These are phyloP conservation scores for Botrytis tulipae DNA, from an alignment of 2,329 filamentous ascomycete species.

Conservation along the genomic window DNA sequence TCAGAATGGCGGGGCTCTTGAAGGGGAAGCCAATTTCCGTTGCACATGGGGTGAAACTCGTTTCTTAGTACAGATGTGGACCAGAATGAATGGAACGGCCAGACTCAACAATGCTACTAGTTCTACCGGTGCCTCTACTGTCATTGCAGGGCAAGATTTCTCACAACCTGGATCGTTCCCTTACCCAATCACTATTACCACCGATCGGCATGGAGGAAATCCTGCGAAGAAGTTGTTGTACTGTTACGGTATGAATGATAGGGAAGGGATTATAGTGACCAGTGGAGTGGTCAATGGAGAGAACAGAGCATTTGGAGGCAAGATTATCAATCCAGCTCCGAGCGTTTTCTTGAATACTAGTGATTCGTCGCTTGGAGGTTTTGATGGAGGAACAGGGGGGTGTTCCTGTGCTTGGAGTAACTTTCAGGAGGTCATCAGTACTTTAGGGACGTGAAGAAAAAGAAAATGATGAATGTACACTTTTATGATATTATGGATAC, in stretches of 20 bases:
- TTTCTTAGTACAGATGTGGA: slow-evolving; percentile 66
- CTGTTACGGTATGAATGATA: slow-evolving; percentile 50
- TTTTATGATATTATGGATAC: slow-evolving; percentile 5
- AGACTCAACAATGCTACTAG: slow-evolving; percentile 41
- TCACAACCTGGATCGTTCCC: slow-evolving; percentile 57
- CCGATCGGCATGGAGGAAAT: slow-evolving; percentile 62
- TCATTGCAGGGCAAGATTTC: slow-evolving; percentile 36
- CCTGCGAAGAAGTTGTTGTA: slow-evolving; percentile 52
- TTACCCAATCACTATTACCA: slow-evolving; percentile 59
- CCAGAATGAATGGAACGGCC: slow-evolving; percentile 48
- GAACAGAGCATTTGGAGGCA: slow-evolving; percentile 51
- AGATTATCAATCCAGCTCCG: slow-evolving; percentile 51
- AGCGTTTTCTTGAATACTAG: slow-evolving; percentile 34
- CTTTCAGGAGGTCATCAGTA: slow-evolving; percentile 28
- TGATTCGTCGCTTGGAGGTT: slow-evolving; percentile 53
- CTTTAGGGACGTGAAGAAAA: neutral
- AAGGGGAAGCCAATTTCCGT: slow-evolving; percentile 53
- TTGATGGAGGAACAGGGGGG: slow-evolving; percentile 62
- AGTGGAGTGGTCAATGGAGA: slow-evolving; percentile 49
- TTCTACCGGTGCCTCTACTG: slow-evolving; percentile 14
- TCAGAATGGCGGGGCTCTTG: slow-evolving; percentile 52
- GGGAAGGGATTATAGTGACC: slow-evolving; percentile 46
- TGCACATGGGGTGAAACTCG: slow-evolving; percentile 60
- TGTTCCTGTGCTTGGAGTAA: slow-evolving; percentile 63
- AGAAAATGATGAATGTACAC: slow-evolving; percentile 1